These are phyloP conservation scores for Penicillium freii DNA, from an alignment of 2,329 filamentous ascomycete genomes.

Conservation along the genomic window DNA sequence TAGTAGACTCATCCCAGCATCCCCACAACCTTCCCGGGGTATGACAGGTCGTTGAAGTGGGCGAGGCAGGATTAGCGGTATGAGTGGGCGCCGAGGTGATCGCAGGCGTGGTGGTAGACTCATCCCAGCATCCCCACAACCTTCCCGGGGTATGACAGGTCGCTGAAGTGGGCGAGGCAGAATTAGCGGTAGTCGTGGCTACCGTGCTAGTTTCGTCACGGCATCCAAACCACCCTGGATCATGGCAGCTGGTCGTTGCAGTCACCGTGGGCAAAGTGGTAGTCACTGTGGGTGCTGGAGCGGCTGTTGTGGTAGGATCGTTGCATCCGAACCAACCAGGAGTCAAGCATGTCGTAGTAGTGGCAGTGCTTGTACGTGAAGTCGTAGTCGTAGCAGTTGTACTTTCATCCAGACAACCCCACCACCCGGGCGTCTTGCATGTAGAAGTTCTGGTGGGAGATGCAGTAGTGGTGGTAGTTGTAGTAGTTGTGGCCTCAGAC, in stretches of 20 bases:
- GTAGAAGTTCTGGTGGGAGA: constrained; percentile 65
- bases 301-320: constrained; percentile 31
- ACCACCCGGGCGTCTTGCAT: constrained; percentile 35
- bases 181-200: not conserved
- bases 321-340: constrained; percentile 43
- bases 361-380: constrained; percentile 27
- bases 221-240: constrained; percentile 37
- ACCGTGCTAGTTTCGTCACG: constrained; percentile 24
- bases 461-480: constrained; percentile 55
- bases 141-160: not conserved
- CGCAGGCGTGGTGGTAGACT: not conserved
- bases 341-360: constrained; percentile 35
- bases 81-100: not conserved
- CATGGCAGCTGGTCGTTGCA: constrained; percentile 23
- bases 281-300: constrained; percentile 14
- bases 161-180: not conserved
- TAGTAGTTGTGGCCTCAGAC: constrained; percentile 69
- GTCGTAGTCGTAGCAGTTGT: constrained; percentile 19
- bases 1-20: not conserved
- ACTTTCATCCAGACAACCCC: constrained; percentile 33
- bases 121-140: not conserved
- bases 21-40: not conserved
- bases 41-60: not conserved
- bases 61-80: not conserved
- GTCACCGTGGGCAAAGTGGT: constrained; percentile 10